Base-by-base conservation (phyloP, 768 basidiomycete genomes). In the Kwoniella sp. region DNA sequence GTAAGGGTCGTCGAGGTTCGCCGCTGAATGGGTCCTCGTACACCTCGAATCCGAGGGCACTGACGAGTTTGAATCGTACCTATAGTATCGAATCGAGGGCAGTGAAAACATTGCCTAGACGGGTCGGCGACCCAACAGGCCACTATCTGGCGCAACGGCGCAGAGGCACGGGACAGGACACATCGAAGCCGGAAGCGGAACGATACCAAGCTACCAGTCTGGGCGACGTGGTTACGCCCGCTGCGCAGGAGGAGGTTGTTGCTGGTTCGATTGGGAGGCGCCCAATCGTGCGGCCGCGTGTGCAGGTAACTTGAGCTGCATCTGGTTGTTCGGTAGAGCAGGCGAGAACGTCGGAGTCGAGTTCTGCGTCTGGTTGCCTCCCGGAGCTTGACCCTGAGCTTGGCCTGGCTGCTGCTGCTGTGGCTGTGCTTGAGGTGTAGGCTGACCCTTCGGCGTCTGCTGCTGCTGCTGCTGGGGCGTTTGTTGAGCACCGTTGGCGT, bases 291-390 rank as follows among this genome's bases (percentile, higher is more conserved):
- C 75, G 37, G 72, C 67, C 1, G 73, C 73, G 53, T 72, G 73
- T 20, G 75, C 57, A 3, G 75, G 75, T 8, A 77, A 55, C 37
- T 74, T 77, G 28, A 77, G 52, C 28, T 77, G 71, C 41, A 77
- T 25, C 50, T 67, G 61, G 28, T 65, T 73, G 23, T 47, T 65
- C 8, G 74, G 72, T 17, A 71, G 20, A 23, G 61, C 15, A 31
- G 67, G 67, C 11, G 67, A 38, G 25, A 52, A 61, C 11, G 34
- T 20, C 8, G 37, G 62, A 8, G 15, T 20, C 5, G 20, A 20
- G 20, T 48, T 48, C 29, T 29, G 29, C 31, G 50, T 28, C 37
- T 56, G 20, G 12, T 37, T 45, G 15, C 50, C 59, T 30, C 29
- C 48, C 22, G 22, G 30, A n/a, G 45, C 59, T 28, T 67, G 61